Evolutionary conservation across 2,329 filamentous ascomycete genomes (phyloP).

Genomic region (Sporothrix schenckii): DNA sequence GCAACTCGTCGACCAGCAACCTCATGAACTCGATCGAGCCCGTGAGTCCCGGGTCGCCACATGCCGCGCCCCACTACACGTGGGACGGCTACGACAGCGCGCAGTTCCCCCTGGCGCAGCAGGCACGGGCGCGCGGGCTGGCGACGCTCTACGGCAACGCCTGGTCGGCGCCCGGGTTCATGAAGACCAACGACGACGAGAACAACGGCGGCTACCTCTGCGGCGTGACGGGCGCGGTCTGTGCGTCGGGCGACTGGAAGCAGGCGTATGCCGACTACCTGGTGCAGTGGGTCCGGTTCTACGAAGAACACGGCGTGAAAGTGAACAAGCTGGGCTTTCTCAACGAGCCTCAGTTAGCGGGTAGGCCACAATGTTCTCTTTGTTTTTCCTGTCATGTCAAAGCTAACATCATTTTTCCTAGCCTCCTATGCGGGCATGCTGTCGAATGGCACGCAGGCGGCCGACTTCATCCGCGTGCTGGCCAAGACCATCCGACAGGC

Average conservation of each 20-base stretch:
- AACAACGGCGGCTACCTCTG: conserved; percentile 19
- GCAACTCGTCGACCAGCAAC: conserved; percentile 16
- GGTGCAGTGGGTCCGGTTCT: conserved; percentile 3
- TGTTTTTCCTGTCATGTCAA: not conserved
- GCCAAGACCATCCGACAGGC: conserved; percentile 6
- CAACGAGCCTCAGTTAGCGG: conserved; percentile 15
- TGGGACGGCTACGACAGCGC: conserved; percentile 21
- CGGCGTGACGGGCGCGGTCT: not conserved
- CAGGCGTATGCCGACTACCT: conserved; percentile 14
- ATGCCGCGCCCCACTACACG: not conserved
- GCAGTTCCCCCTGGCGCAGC: conserved; percentile 3
- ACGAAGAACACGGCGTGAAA: not conserved
- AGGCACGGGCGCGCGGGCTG: conserved; percentile 2
- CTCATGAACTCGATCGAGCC: conserved; percentile 17
- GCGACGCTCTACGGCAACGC: conserved; percentile 10
- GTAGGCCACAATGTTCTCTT: not conserved
- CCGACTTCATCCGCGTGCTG: conserved; percentile 11
- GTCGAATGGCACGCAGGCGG: not conserved
- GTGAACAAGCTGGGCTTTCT: conserved; percentile 15
- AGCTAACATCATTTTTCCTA: not conserved
- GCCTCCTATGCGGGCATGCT: conserved; percentile 7
- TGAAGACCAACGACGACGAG: conserved; percentile 21
- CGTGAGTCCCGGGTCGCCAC: not conserved
- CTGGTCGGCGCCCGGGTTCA: conserved; percentile 13
- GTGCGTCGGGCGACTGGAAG: conserved; percentile 21